Percentiles rank a stretch among this genome's conserved stretches.
Evolutionary conservation across 2,329 filamentous ascomycete species (phyloP).

Genomic region (Coniochaeta ligniaria): DNA sequence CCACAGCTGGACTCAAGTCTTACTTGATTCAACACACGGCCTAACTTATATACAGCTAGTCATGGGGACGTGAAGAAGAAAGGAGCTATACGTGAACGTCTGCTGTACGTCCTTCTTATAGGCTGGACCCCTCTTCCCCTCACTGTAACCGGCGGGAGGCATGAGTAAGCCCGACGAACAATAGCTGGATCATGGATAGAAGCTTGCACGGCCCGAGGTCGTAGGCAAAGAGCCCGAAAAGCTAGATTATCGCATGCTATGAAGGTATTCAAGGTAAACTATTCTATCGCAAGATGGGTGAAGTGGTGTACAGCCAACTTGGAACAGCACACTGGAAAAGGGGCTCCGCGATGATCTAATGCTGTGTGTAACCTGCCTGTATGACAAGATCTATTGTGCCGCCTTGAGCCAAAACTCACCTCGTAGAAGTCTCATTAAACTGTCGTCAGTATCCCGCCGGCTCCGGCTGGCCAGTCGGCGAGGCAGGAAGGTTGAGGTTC

Average conservation of each 20-base stretch:
- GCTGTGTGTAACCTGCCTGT: not conserved
- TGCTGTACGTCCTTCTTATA: not conserved
- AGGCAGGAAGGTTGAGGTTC: conserved; percentile 33
- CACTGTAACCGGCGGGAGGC: not conserved
- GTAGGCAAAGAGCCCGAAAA: not conserved
- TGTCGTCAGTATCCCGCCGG: conserved; percentile 38
- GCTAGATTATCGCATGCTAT: not conserved
- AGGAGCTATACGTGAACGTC: not conserved
- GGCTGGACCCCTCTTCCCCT: not conserved
- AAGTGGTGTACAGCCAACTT: not conserved
- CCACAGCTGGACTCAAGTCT: not conserved
- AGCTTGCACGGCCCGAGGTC: not conserved
- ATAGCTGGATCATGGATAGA: not conserved
- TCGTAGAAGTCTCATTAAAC: not conserved
- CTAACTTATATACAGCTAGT: too few relatives aligned
- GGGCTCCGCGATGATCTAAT: not conserved
- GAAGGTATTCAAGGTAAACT: not conserved
- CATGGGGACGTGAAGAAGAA: not conserved
- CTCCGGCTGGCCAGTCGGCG: conserved; percentile 36
- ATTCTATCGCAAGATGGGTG: not conserved
- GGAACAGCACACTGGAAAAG: not conserved
- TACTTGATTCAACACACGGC: not conserved
- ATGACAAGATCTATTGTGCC: not conserved
- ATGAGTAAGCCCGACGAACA: not conserved
- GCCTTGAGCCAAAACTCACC: not conserved